Evolutionary conservation across 495 filamentous ascomycete genomes (phyloP).

Genomic region (Penicillium bialowiezense): DNA sequence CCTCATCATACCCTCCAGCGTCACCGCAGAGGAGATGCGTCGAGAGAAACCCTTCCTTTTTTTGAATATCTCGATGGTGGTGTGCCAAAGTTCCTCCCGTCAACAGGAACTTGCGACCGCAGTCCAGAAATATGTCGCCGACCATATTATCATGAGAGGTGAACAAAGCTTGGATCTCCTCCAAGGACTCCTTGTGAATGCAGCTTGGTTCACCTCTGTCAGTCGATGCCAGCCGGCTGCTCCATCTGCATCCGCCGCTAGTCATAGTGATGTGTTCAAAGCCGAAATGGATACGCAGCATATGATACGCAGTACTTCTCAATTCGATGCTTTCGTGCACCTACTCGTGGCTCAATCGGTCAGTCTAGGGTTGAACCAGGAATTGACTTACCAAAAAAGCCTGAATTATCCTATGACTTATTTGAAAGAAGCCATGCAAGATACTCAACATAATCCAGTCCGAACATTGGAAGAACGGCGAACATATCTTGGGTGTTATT

Average conservation of each 20-base stretch:
- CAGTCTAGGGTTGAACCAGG: slow-evolving; percentile 26
- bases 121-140: slow-evolving; percentile 23
- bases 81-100: slow-evolving; percentile 19
- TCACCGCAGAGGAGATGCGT: slow-evolving; percentile 26
- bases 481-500: slow-evolving; percentile 35
- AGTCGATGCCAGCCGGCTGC: slow-evolving; percentile 1
- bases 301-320: slow-evolving; percentile 1
- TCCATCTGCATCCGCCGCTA: too few relatives aligned
- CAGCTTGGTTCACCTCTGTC: slow-evolving; percentile 34
- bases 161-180: slow-evolving; percentile 37
- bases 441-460: slow-evolving; percentile 7
- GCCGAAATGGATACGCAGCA: neutral
- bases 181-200: slow-evolving; percentile 38
- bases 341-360: slow-evolving; percentile 24
- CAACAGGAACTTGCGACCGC: slow-evolving; percentile 22
- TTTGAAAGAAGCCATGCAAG: slow-evolving; percentile 13
- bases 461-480: slow-evolving; percentile 28
- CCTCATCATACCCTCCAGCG: slow-evolving; percentile 22
- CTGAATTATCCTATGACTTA: slow-evolving; percentile 21
- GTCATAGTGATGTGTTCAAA: neutral
- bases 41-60: slow-evolving; percentile 36
- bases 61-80: slow-evolving; percentile 35
- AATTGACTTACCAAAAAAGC: slow-evolving; percentile 13
- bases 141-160: slow-evolving; percentile 32
- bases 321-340: slow-evolving; percentile 27